Percentiles rank a stretch among this genome's conserved stretches.
These are phyloP conservation scores for Lachancea cidri DNA, from an alignment of 805 yeast genomes.

Conservation along the genomic window DNA sequence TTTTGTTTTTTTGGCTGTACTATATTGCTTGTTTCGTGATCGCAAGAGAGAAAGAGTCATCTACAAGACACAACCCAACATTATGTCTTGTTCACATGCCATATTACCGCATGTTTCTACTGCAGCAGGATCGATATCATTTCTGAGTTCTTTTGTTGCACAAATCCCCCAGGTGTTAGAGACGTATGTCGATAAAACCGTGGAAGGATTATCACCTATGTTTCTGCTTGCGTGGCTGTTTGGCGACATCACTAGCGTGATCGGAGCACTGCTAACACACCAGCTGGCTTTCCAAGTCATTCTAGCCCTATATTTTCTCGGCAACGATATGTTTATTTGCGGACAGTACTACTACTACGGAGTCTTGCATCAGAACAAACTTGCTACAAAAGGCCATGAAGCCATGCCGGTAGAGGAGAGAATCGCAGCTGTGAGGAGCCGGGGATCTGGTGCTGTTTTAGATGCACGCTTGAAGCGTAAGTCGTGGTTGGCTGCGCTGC, in stretches of 20 bases:
- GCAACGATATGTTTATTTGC: slow-evolving; percentile 62
- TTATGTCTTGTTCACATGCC: slow-evolving; percentile 11
- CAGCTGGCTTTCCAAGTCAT: slow-evolving; percentile 79
- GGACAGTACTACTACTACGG: slow-evolving; percentile 71
- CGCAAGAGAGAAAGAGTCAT: not conserved
- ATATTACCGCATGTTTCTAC: slow-evolving; percentile 31
- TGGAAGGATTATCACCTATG: slow-evolving; percentile 53
- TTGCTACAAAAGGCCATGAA: slow-evolving; percentile 34
- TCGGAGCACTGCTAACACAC: slow-evolving; percentile 70
- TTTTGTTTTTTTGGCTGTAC: not conserved
- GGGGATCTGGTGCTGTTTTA: slow-evolving; percentile 6
- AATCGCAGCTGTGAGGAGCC: slow-evolving; percentile 8
- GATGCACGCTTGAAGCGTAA: slow-evolving; percentile 1
- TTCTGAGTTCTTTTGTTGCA: slow-evolving; percentile 42
- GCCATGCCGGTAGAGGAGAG: slow-evolving; percentile 20
- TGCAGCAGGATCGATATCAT: slow-evolving; percentile 41
- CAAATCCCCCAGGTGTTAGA: slow-evolving; percentile 55
- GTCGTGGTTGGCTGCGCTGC: slow-evolving; percentile 10
- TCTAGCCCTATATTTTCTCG: slow-evolving; percentile 66
- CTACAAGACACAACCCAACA: not conserved
- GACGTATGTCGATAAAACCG: slow-evolving; percentile 51
- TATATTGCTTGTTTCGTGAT: not conserved
- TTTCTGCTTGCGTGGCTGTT: slow-evolving; percentile 43
- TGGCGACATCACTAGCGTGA: slow-evolving; percentile 45
- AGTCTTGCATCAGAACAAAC: slow-evolving; percentile 25